Conservation (phyloP, 768 basidiomycete species). For the Neoboletus subvelutipes region DNA sequence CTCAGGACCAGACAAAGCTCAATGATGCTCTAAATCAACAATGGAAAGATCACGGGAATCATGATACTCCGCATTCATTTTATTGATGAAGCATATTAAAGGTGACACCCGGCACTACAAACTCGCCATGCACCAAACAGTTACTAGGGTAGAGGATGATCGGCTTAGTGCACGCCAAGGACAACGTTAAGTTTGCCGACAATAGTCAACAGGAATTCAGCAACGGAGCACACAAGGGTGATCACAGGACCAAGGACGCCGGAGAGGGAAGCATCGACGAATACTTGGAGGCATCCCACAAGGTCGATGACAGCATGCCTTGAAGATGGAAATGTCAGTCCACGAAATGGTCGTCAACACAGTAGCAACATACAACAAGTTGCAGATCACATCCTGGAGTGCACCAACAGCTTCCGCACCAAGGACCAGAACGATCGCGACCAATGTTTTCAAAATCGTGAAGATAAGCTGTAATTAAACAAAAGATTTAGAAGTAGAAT, state of each 20-base stretch:
- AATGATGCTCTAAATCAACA: background rate
- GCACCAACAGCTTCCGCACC: background rate
- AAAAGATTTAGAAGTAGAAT: background rate
- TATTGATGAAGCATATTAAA: background rate
- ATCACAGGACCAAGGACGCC: slow-evolving; percentile 12
- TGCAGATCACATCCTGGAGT: slow-evolving; percentile 1
- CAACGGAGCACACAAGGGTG: background rate
- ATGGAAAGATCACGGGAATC: background rate
- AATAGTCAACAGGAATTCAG: slow-evolving; percentile 3
- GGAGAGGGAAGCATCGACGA: background rate
- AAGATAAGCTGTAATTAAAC: slow-evolving; percentile 1
- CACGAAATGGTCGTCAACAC: background rate
- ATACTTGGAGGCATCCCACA: slow-evolving; percentile 14
- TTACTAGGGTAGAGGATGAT: background rate
- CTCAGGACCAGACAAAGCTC: background rate
- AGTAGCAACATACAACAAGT: slow-evolving; percentile 14
- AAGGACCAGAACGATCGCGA: slow-evolving; percentile 2
- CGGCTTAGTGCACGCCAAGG: background rate
- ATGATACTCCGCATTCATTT: background rate
- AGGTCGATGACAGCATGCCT: slow-evolving; percentile 9
- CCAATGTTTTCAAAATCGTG: slow-evolving; percentile 3
- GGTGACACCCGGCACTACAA: slow-evolving; percentile 11
- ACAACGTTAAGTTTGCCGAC: background rate
- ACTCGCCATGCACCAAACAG: slow-evolving; percentile 10
- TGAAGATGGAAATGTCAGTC: background rate